Evolutionary conservation across 129 eudicot genomes (phyloP), one percentile per base, ranked within the genome.

Genomic region (Helianthus tuberosus): DNA sequence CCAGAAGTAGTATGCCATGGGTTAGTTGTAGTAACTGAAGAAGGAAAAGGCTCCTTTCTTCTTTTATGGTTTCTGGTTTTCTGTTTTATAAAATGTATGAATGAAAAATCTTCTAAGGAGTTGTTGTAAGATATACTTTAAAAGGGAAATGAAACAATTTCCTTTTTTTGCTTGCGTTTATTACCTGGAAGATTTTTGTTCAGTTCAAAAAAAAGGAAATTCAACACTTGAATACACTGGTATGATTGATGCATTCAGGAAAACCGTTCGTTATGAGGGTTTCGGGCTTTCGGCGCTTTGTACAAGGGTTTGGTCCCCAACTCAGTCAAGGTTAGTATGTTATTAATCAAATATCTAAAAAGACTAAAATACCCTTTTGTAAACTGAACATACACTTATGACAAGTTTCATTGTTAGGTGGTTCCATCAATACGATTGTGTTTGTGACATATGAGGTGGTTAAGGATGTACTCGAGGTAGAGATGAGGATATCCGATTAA

Each of bases 241-340:
- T 52, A 94, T 94, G 98, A 58, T 94, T 68, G 97, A 94, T 82
- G 82, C 98, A 2, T 94, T 94, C 78, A 79, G 96, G 79, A 88
- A 94, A 79, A 94, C 98, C 8, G 93, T 94, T 39, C 84, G 86
- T 38, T 75, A 91, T 36, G 97, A 94, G 71, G 98, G 98, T 27
- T 73, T 94, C 61, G 64, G n/a, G n/a, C n/a, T n/a, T n/a, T n/a
- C n/a, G n/a, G 97, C 32, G 98, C 98, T n/a, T 80, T 94, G 71
- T 94, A 94, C 87, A 94, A 94, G 84, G 98, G 98, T 51, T 79
- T 94, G 91, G 97, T 94, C 60, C 98, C 98, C 27, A 94, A 94
- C 63, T 94, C 97, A 11, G 96, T 94, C 68, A 94, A 94, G 98
- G 98, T 94, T 44, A 80, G 98, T 88, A 67, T 58, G 8, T 48